A percentile compares a stretch with the other conserved stretches of the same genome.
Evolutionary conservation across 2,329 filamentous ascomycete genomes (phyloP).

Genomic region (Clonostachys rhizophaga): DNA sequence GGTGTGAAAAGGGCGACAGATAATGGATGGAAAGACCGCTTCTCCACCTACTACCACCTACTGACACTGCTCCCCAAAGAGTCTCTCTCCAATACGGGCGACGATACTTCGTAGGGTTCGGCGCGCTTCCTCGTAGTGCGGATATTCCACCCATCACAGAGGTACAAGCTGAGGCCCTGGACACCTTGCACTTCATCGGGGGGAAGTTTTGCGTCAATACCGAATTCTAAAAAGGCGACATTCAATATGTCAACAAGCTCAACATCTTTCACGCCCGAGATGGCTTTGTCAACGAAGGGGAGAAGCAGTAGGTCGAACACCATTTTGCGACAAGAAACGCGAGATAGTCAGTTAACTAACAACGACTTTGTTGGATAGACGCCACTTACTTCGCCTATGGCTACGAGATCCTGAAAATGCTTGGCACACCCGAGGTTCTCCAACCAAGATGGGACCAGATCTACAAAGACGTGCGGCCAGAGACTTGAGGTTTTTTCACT

Average conservation of each 20-base stretch:
- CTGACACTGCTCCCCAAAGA: constrained; percentile 38
- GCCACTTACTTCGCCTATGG: constrained; percentile 45
- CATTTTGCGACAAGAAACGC: too few species aligned
- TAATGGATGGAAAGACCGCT: constrained; percentile 45
- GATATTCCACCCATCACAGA: constrained; percentile 52
- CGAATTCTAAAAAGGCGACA: constrained; percentile 43
- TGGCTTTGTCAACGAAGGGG: constrained; percentile 36
- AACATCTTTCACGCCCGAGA: constrained; percentile 48
- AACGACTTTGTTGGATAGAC: constrained; percentile 11
- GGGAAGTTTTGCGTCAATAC: constrained; percentile 38
- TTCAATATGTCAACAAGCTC: constrained; percentile 52
- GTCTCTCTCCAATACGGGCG: constrained; percentile 57
- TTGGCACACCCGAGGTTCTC: constrained; percentile 39
- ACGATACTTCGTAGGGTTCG: constrained; percentile 53
- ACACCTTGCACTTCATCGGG: constrained; percentile 43
- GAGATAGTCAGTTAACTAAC: too few species aligned
- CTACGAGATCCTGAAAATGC: constrained; percentile 41
- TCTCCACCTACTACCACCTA: constrained; percentile 49
- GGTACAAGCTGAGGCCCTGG: constrained; percentile 46
- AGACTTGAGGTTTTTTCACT: constrained; percentile 50
- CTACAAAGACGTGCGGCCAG: constrained; percentile 44
- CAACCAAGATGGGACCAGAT: constrained; percentile 45
- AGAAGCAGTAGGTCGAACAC: constrained; percentile 32
- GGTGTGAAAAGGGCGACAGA: constrained; percentile 43
- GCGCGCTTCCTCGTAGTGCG: constrained; percentile 43